Percentiles rank a stretch among this genome's conserved stretches.
These are phyloP conservation scores for Pilatotrama ljubarskyi DNA, from an alignment of 768 basidiomycete genomes.

Conservation along the genomic window DNA sequence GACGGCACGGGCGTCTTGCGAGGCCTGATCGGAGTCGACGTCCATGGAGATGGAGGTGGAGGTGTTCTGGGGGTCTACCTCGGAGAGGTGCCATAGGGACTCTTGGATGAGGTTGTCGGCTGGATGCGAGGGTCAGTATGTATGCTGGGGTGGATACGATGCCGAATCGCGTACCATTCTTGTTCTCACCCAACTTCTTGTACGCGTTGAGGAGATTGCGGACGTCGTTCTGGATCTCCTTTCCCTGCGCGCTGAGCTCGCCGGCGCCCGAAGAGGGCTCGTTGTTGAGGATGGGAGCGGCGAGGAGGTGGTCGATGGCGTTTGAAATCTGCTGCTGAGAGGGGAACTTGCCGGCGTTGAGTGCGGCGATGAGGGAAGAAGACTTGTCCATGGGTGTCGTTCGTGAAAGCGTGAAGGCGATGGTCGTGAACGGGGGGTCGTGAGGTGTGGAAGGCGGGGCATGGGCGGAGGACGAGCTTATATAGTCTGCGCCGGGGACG, in stretches of 20 bases:
- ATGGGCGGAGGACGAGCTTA: neutral
- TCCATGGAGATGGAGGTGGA: constrained; percentile 33
- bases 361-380: constrained; percentile 62
- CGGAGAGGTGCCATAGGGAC: constrained; percentile 62
- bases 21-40: constrained; percentile 45
- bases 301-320: constrained; percentile 56
- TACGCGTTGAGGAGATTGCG: constrained; percentile 58
- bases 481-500: neutral
- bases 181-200: constrained; percentile 51
- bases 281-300: constrained; percentile 47
- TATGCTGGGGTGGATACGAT: neutral
- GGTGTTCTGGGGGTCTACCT: constrained; percentile 49
- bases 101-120: constrained; percentile 67
- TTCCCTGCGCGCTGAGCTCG: constrained; percentile 57
- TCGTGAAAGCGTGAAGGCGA: neutral
- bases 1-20: constrained; percentile 51
- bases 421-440: neutral
- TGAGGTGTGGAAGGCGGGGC: neutral
- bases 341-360: constrained; percentile 72
- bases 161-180: constrained; percentile 50
- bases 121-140: constrained; percentile 27
- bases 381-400: constrained; percentile 57
- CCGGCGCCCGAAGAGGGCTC: constrained; percentile 39
- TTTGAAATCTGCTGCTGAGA: constrained; percentile 54
- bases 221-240: constrained; percentile 49